Evolutionary conservation across 352 stramenopile species (phyloP), one percentile per base, ranked within the genome.

Genomic region (Globisporangium polare): DNA sequence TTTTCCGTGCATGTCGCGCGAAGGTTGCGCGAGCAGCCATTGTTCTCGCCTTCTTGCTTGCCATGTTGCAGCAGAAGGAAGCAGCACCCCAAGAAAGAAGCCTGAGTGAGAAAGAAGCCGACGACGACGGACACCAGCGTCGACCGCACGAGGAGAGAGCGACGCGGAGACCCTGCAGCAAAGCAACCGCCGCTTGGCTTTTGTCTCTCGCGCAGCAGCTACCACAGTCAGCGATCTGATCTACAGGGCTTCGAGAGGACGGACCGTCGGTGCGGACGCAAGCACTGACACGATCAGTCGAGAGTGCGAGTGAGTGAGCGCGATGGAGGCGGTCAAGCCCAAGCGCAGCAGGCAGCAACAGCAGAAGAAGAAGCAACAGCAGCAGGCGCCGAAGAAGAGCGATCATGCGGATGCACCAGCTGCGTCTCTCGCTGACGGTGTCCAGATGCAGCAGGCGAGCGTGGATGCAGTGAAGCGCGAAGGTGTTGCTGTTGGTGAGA

Each of bases 311-410:
- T 15, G 24, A 41, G 29, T 33, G 18, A 39, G 12, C 9, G 12
- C 33, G 5, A 56, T 56, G 50, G 50, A 56, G 29, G 50, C 50
- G 29, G 29, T 56, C 50, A 56, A 56, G 50, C 50, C 50, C 50
- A 56, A 56, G 29, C 50, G 29, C 50, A 56, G n/a, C 18, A 56
- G 29, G 35, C 46, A 53, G 26, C 47, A 54, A 17, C 47, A 54
- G 7, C 39, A 54, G 47, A 54, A 54, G 47, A 39, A 52, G 22
- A 31, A 57, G 51, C 29, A 47, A 35, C 52, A 57, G 31, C 29
- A 47, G 31, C 35, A 59, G 13, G 15, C 39, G 22, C 13, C 13
- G 26, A 54, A 54, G 47, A 54, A 39, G 18, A 54, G 47, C 26
- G 31, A 27, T 27, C 26, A 39, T 39, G 50, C 33, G 17, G 50